phyloP scores from a whole-genome alignment of 1,139 yeast species.

The Pichia inconspicua region DNA sequence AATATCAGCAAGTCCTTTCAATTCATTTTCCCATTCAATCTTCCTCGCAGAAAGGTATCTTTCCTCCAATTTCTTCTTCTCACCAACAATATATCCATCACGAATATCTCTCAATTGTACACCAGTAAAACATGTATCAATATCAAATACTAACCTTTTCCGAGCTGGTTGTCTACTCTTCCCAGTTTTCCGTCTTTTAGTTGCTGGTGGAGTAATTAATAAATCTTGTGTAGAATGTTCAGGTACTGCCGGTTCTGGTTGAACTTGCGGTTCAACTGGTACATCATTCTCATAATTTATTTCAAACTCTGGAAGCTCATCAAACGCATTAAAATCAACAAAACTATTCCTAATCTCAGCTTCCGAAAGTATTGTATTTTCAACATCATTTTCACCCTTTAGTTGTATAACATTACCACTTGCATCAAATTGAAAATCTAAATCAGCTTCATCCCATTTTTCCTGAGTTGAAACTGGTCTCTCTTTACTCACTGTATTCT shows the following conservation, averaged over 20 bases:
- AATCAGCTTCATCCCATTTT: neutral
- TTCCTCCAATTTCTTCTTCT: neutral
- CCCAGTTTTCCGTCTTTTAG: neutral
- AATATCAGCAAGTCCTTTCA: neutral
- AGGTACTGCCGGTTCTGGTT: too few relatives aligned
- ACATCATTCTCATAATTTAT: neutral
- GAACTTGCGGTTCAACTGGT: neutral
- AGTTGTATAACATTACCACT: neutral
- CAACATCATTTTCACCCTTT: slow-evolving; percentile 4
- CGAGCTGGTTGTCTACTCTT: neutral
- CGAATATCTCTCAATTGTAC: neutral
- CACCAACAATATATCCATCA: slow-evolving; percentile 1
- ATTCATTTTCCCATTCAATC: neutral
- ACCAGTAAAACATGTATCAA: neutral
- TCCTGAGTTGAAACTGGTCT: neutral
- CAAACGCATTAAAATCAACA: neutral
- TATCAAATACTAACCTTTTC: slow-evolving; percentile 1
- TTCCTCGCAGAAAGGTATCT: neutral
- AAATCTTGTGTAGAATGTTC: neutral
- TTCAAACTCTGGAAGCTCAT: neutral
- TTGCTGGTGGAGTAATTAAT: neutral
- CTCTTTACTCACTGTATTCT: slow-evolving; percentile 3
- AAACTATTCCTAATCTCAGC: neutral
- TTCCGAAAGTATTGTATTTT: neutral
- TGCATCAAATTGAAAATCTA: neutral